Evolutionary conservation across 495 filamentous ascomycete species (phyloP).

Genomic region (Pyrenopolyporus hunteri): DNA sequence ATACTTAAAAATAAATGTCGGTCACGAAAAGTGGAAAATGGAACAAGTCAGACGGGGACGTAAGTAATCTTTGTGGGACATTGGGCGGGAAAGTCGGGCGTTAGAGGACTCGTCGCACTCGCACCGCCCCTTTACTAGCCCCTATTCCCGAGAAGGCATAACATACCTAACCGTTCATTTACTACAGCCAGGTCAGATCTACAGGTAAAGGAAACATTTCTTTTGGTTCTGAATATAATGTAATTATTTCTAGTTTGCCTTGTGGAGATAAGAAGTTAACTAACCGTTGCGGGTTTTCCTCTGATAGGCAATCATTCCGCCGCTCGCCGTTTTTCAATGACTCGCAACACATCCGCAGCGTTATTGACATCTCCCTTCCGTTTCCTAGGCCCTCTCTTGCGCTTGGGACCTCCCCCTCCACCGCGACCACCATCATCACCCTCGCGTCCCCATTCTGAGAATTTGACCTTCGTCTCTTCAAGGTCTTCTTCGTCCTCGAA

Average conservation of each 20-base stretch:
- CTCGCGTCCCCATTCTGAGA: slow-evolving; percentile 68
- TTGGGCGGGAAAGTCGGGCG: slow-evolving; percentile 16
- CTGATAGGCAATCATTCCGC: slow-evolving; percentile 25
- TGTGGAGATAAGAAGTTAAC: too few relatives aligned
- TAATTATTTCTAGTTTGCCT: too few relatives aligned
- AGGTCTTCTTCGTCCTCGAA: slow-evolving; percentile 79
- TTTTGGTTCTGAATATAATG: too few relatives aligned
- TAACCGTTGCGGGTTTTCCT: too few relatives aligned
- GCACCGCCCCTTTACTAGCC: too few relatives aligned
- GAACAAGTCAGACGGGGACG: slow-evolving; percentile 11
- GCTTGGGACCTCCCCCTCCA: slow-evolving; percentile 59
- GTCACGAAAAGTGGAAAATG: slow-evolving; percentile 6
- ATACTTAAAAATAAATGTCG: slow-evolving; percentile 6
- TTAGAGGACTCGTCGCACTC: too few relatives aligned
- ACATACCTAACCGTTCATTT: too few relatives aligned
- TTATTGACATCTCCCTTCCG: slow-evolving; percentile 83
- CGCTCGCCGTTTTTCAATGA: slow-evolving; percentile 68
- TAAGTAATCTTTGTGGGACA: slow-evolving; percentile 20
- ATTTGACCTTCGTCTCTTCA: slow-evolving; percentile 64
- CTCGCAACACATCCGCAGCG: slow-evolving; percentile 78
- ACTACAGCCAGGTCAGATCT: too few relatives aligned
- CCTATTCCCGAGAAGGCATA: too few relatives aligned
- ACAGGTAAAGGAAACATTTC: too few relatives aligned
- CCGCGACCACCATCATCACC: slow-evolving; percentile 59
- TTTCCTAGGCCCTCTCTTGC: slow-evolving; percentile 86